These are phyloP conservation scores for Elymus sibiricus DNA, from an alignment of 176 grass and related monocot species.

Conservation along the genomic window DNA sequence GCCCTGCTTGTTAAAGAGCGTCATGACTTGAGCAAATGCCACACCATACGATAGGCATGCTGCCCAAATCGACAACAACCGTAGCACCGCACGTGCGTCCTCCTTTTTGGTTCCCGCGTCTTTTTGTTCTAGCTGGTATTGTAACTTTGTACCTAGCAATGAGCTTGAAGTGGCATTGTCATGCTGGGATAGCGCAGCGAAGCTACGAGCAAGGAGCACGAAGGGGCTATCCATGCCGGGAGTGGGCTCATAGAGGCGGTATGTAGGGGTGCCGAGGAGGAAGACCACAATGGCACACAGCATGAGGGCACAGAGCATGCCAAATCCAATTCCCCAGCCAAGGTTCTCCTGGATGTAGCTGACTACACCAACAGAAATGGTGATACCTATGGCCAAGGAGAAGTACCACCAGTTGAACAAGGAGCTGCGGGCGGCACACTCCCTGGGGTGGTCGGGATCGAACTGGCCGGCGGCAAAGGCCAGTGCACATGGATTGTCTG, in stretches of 20 bases:
- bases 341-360: not conserved
- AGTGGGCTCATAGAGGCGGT: not conserved
- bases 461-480: not conserved
- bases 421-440: not conserved
- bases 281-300: not conserved
- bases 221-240: not conserved
- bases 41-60: not conserved
- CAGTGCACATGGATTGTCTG: not conserved
- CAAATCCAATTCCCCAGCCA: not conserved
- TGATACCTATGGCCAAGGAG: not conserved
- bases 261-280: not conserved
- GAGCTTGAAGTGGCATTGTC: not conserved
- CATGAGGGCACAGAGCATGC: not conserved
- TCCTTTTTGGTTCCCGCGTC: not conserved
- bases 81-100: not conserved
- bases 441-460: not conserved
- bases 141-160: not conserved
- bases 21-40: not conserved
- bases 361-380: not conserved
- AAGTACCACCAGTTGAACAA: not conserved
- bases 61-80: not conserved
- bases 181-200: not conserved
- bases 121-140: not conserved
- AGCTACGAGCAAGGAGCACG: not conserved
- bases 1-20: not conserved